Base-by-base conservation (phyloP, 2,329 filamentous ascomycete genomes). In the Fusarium robinianum region DNA sequence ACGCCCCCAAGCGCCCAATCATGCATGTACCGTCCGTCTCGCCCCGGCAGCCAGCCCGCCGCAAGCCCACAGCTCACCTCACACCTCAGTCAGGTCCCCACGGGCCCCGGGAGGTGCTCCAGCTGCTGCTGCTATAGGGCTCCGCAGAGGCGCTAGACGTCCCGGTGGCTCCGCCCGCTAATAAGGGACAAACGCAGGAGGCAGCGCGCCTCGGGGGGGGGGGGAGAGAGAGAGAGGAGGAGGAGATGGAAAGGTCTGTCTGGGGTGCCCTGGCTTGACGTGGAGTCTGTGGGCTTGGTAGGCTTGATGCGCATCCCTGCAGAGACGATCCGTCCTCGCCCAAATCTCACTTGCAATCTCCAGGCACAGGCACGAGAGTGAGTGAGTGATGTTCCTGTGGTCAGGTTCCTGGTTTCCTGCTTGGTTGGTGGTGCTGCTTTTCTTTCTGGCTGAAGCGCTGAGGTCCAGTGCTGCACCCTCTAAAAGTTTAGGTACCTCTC, bases 341-440 rank as follows among this genome's bases (percentile, higher is more conserved):
- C 54, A 63, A 60, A 62, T 62, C 55, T 62, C 53, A 62, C 58
- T 51, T 62, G 57, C 48, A 62, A 62, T 62, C 58, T 62, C 58
- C 57, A 60, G 58, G 41, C 47, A 40, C 42, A 44, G 41, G 47
- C 39, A 23, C 21, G 39, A 33, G 29, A 37, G 34, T 43, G 44
- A n/a, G n/a, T n/a, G 38, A 18, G 14, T 41, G 32, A 47, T 39
- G 37, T 31, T 31, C 35, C 24, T 29, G 46, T 44, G 44, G 53
- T 25, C 30, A 42, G 49, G 25, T 32, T 29, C 22, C 18, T 22
- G 22, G 21, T 41, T 35, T 47, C 36, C 34, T 34, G 36, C 45
- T 47, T 36, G 35, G 32, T 27, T 27, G 35, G 44, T 35, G 30
- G 24, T 33, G 24, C 29, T 41, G 25, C 18, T 21, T 39, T 41